phyloP scores from a whole-genome alignment of 768 basidiomycete species.

The Amanita muscaria region DNA sequence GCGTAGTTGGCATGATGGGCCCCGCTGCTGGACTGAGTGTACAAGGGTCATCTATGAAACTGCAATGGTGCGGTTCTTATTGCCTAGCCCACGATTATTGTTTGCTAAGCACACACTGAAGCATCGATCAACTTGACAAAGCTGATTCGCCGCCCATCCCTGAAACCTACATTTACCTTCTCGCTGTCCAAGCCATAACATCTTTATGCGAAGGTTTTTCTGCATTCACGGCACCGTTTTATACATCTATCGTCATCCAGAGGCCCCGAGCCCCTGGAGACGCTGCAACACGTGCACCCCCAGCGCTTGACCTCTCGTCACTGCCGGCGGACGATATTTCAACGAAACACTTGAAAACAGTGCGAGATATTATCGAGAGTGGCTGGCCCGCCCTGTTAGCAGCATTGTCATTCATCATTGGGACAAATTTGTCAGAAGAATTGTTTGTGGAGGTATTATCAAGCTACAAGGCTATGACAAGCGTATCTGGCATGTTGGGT shows the following conservation, averaged over 20 bases:
- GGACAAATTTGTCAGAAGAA: conserved; percentile 86
- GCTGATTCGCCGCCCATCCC: conserved; percentile 91
- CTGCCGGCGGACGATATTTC: conserved; percentile 42
- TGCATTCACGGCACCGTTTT: conserved; percentile 65
- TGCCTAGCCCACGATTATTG: neutral
- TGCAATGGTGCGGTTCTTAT: conserved; percentile 67
- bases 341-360: conserved; percentile 50
- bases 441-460: conserved; percentile 83
- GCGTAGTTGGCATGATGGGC: conserved; percentile 82
- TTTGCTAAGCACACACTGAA: conserved; percentile 22
- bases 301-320: conserved; percentile 54
- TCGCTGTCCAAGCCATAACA: conserved; percentile 82
- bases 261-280: conserved; percentile 55
- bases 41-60: conserved; percentile 72
- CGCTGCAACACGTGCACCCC: conserved; percentile 59
- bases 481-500: conserved; percentile 83
- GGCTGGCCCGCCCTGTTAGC: conserved; percentile 93
- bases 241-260: conserved; percentile 61
- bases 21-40: conserved; percentile 61
- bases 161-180: conserved; percentile 87
- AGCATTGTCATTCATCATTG: conserved; percentile 80
- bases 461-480: conserved; percentile 77
- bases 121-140: conserved; percentile 98
- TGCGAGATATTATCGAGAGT: conserved; percentile 72
- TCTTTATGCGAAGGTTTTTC: conserved; percentile 84